phyloP scores from a whole-genome alignment of 495 filamentous ascomycete species.

The Lophium mytilinum region DNA sequence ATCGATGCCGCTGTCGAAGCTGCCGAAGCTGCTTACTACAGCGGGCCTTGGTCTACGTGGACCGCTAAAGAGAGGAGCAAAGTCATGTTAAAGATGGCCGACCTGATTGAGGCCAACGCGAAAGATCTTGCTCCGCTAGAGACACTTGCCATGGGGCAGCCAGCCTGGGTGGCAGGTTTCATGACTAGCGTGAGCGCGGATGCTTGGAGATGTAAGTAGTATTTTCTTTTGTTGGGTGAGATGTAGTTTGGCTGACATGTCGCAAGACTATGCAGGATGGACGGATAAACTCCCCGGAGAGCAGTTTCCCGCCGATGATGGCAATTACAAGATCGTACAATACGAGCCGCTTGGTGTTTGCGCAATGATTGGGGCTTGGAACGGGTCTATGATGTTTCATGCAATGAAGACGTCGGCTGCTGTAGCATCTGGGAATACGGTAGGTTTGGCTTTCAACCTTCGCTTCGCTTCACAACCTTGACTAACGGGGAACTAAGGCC shows the following conservation, averaged over 20 bases:
- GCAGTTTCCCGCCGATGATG: constrained; percentile 24
- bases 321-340: constrained; percentile 34
- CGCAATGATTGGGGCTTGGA: constrained; percentile 34
- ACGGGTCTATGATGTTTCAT: constrained; percentile 24
- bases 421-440: constrained; percentile 30
- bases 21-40: constrained; percentile 21
- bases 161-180: constrained; percentile 4
- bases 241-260: neutral
- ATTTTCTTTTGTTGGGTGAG: neutral
- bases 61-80: constrained; percentile 3
- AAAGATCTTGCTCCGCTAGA: constrained; percentile 18
- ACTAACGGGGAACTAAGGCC: neutral
- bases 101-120: constrained; percentile 17
- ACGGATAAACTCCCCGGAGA: constrained; percentile 21
- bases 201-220: constrained; percentile 12
- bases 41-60: constrained; percentile 18
- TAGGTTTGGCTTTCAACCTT: neutral
- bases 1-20: constrained; percentile 25
- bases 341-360: constrained; percentile 35
- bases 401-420: constrained; percentile 32
- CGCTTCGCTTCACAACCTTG: too few relatives aligned
- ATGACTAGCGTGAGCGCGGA: neutral
- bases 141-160: constrained; percentile 15
- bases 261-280: constrained; percentile 25
- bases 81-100: constrained; percentile 24